Evolutionary conservation across 2,329 filamentous ascomycete species (phyloP).

Genomic region (Mycosphaerella sp.): DNA sequence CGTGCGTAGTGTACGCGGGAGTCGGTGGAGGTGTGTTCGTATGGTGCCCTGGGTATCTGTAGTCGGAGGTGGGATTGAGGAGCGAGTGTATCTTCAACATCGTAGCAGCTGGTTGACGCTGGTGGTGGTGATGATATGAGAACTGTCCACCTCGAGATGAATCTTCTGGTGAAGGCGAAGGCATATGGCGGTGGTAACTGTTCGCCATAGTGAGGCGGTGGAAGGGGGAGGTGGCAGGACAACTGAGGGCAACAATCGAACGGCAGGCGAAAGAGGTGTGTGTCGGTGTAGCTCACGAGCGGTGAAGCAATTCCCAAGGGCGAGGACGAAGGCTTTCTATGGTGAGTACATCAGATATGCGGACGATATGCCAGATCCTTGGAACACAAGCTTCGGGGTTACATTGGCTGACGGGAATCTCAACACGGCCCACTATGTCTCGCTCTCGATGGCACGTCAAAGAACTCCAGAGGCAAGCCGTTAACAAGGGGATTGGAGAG

Average conservation of each 20-base stretch:
- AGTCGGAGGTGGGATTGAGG: constrained; percentile 34
- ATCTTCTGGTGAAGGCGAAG: constrained; percentile 19
- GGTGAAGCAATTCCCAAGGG: constrained; percentile 20
- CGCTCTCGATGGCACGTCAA: constrained; percentile 16
- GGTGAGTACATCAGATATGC: constrained; percentile 18
- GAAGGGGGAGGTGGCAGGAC: constrained; percentile 5
- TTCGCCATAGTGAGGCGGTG: constrained; percentile 18
- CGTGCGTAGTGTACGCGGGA: constrained; percentile 23
- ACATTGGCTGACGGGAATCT: constrained; percentile 16
- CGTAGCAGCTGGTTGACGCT: constrained; percentile 16
- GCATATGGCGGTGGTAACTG: constrained; percentile 14
- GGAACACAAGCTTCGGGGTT: constrained; percentile 12
- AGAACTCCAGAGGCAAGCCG: constrained; percentile 13
- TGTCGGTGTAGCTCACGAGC: constrained; percentile 7
- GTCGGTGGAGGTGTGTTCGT: constrained; percentile 23
- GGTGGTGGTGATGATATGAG: constrained; percentile 13
- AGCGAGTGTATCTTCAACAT: constrained; percentile 40
- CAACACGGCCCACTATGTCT: constrained; percentile 24
- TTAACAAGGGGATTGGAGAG: constrained; percentile 4
- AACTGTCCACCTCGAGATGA: constrained; percentile 13
- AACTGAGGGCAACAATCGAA: constrained; percentile 5
- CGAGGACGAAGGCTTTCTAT: constrained; percentile 24
- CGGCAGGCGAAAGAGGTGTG: background rate
- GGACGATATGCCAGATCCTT: constrained; percentile 14
- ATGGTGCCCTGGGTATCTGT: constrained; percentile 17